Evolutionary conservation across 305 asterid species (phyloP), one percentile per base, ranked within the genome.

Genomic region (Fraxinus greggii): DNA sequence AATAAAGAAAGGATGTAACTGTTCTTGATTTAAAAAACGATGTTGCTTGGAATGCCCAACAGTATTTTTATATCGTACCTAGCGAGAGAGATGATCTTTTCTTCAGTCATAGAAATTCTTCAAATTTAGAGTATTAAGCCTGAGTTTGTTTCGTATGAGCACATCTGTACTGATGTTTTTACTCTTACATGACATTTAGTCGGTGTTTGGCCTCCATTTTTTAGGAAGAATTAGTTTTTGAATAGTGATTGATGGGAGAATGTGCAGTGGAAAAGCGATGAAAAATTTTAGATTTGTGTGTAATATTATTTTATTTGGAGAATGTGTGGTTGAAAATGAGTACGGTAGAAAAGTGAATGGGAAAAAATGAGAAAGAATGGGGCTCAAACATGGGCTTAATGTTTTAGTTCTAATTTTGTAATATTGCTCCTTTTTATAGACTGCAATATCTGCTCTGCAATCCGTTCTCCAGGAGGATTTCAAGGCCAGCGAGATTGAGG

Each of bases 401-500:
- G 33, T 73, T 69, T 0, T 65, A 13, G 23, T 69, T 81, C 81
- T 87, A 45, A 86, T 83, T 7, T 73, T 35, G 48, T 24, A 61
- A 80, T 67, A 13, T 67, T 72, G 72, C 77, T 87, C 76, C 24
- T 76, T 74, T 28, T 61, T 88, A 85, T 82, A 96, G 99, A 96
- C 97, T 78, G 93, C 99, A 56, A 92, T 96, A 76, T 93, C 98
- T 48, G 99, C 99, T 81, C 88, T 96, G 84, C 99, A 96, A 76
- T 96, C 99, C 78, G 98, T 96, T 83, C 97, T 96, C 24, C 99
- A 96, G 86, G 99, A 96, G 85, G 99, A 96, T 88, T 96, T 96
- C 87, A 96, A 96, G 91, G 99, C 99, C 81, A 94, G 90, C 86
- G 99, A 96, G 88, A 96, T 96, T 80, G 99, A 96, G 99, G 99